A percentile compares a stretch with the other conserved stretches of the same genome.
These are phyloP conservation scores for Curvularia lunata DNA, from an alignment of 2,329 filamentous ascomycete genomes.

Conservation along the genomic window DNA sequence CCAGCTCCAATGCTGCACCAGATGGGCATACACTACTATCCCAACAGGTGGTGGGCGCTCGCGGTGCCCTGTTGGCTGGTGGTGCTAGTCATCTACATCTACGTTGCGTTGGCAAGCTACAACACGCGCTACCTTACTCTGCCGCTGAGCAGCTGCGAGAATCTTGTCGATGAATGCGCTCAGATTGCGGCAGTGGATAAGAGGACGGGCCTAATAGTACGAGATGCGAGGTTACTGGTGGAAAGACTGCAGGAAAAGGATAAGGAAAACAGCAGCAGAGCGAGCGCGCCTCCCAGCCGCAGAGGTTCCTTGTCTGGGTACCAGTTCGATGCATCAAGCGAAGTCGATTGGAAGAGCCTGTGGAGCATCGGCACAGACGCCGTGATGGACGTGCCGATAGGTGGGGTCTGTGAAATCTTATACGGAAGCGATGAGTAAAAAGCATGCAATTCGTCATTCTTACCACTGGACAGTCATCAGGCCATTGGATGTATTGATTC, in stretches of 20 bases:
- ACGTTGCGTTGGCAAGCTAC: conserved; percentile 87
- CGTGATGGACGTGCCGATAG: conserved; percentile 94
- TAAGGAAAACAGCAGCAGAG: conserved; percentile 50
- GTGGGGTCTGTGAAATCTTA: conserved; percentile 91
- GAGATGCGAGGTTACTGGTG: conserved; percentile 36
- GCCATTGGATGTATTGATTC: background rate
- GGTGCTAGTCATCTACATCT: conserved; percentile 88
- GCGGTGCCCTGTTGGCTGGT: conserved; percentile 91
- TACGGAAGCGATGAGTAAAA: conserved; percentile 68
- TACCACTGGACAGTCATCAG: conserved; percentile 19
- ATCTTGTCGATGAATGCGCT: conserved; percentile 87
- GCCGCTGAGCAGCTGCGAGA: conserved; percentile 79
- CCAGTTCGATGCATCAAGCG: conserved; percentile 48
- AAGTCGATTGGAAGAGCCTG: conserved; percentile 75
- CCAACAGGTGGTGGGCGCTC: conserved; percentile 96
- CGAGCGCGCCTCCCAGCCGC: conserved; percentile 48
- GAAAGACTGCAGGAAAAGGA: conserved; percentile 31
- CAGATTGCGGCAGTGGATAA: conserved; percentile 81
- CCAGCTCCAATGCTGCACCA: conserved; percentile 91
- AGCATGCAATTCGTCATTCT: conserved; percentile 21
- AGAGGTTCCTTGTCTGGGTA: conserved; percentile 41
- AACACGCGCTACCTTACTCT: conserved; percentile 90
- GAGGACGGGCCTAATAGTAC: conserved; percentile 64
- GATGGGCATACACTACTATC: conserved; percentile 95
- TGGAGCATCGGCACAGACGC: conserved; percentile 96